Base-by-base conservation (phyloP, 2,329 filamentous ascomycete species). In the Botrytis squamosa region DNA sequence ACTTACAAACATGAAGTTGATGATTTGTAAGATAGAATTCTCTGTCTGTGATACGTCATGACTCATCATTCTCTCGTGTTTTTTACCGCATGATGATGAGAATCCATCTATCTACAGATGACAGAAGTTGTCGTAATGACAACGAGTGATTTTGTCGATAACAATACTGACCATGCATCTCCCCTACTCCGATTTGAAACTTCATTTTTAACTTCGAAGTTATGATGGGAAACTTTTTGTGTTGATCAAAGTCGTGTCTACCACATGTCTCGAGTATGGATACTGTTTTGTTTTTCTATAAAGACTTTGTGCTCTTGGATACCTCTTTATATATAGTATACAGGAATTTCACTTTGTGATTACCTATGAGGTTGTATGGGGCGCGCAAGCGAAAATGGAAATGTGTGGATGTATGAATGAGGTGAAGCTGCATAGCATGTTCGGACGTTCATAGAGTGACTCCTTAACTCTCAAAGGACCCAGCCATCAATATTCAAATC, bases 371-470 rank as follows among this genome's bases (percentile, higher is more conserved):
- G 33, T 52, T 6, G 0, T n/a, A 52, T 52, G 25, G 10, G 4
- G 25, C 0, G n/a, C 3, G 10, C 1, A 10, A 52, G 12, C 4
- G 0, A 3, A 14, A 6, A 14, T 0, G 10, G 22, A 52, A 6
- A 25, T 4, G 4, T 14, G 4, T n/a, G 4, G 2, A 14, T 14
- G 4, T 22, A 4, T 33, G 33, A 33, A 40, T n/a, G 4, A 9
- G 49, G 25, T 52, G 3, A 1, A n/a, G 10, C 25, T 14, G 4
- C 0, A 52, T n/a, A n/a, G 49, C 10, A 52, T 16, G 1, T n/a
- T 14, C 5, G 0, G 0, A n/a, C n/a, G 25, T n/a, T 52, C 25
- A n/a, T n/a, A 14, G 49, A 52, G 3, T 7, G 0, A n/a, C 25
- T n/a, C 4, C 3, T 33, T 33, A 4, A 33, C 33, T 4, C 25